Base-by-base conservation (phyloP, 805 yeast species). In the Ogataea salicorniae region DNA sequence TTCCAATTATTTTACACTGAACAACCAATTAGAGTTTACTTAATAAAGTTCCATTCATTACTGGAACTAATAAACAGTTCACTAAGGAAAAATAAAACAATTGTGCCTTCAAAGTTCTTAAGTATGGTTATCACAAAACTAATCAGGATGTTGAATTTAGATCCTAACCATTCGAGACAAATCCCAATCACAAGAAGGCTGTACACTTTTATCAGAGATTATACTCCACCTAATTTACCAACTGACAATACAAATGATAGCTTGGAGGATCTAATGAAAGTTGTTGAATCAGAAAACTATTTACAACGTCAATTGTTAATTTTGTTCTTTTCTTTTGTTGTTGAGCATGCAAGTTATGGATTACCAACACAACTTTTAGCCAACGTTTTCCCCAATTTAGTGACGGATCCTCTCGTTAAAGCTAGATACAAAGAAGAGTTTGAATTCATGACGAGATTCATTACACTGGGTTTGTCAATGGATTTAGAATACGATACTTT, bases 101-200 rank as follows among this genome's bases (percentile, higher is more conserved):
- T 79, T 17, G 81, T 83, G 59, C 97, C 97, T 7, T 85, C 96
- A 0, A 79, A 85, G 51, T 90, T 87, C 59, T 68, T 91, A 41
- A 75, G 84, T 1, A 84, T 87, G 77, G 79, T 83, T 0, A 75
- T 82, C 0, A 62, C 84, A 1, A 73, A 89, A 0, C 62, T 83
- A 35, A 66, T 84, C 45, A 80, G 80, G 42, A 74, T 79, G 34
- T 61, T 80, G 15, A 69, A 73, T 34, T 52, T 62, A 8, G 79
- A 80, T 51, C 60, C 67, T 6, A 66, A 65, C 50, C 31, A 54
- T 62, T 31, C 57, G 45, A 34, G 57, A 53, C 41, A 64, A 54
- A 11, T 72, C 4, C 69, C 79, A 36, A 68, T 81, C 17, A 64
- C 75, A 43, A 83, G 90, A 59, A 75, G 96, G 55, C 63, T 84